Conservation (phyloP, 177 flowering plant genomes). For the Vitis hybrid region DNA sequence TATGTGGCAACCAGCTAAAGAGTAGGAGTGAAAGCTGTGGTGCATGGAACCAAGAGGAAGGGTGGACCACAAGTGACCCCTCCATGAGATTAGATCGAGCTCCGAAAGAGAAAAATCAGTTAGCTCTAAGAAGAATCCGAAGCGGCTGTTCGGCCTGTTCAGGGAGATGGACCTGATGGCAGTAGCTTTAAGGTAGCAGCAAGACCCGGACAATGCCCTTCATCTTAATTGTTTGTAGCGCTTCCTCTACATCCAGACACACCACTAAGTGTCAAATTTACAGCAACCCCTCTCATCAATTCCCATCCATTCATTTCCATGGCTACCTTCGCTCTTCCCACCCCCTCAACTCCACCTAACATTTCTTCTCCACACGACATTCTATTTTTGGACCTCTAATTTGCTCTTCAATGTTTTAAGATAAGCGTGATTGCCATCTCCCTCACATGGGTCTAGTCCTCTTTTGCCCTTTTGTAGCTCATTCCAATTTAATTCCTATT, state of each 20-base stretch:
- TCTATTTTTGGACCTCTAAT: no score
- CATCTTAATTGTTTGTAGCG: conserved; percentile 6
- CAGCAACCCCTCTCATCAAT: no score
- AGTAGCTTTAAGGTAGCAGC: conserved; percentile 10
- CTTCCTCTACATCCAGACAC: conserved; percentile 10
- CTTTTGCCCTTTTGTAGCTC: no score
- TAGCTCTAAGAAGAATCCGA: conserved; percentile 20
- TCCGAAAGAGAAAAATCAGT: neutral
- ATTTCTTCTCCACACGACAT: no score
- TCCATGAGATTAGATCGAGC: neutral
- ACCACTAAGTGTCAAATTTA: conserved; percentile 8
- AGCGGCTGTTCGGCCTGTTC: neutral
- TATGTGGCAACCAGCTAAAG: neutral
- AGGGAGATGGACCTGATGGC: neutral
- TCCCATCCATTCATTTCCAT: no score
- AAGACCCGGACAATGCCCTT: neutral
- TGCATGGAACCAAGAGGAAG: neutral
- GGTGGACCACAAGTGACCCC: conserved; percentile 13
- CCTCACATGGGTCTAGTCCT: no score
- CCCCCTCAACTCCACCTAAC: no score
- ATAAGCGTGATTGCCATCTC: no score
- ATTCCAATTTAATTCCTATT: no score
- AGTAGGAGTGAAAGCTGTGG: neutral
- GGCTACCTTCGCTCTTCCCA: no score
- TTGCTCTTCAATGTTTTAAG: no score